Conservation (phyloP, 1,139 yeast genomes). For the Debaryomycetaceae sp. region DNA sequence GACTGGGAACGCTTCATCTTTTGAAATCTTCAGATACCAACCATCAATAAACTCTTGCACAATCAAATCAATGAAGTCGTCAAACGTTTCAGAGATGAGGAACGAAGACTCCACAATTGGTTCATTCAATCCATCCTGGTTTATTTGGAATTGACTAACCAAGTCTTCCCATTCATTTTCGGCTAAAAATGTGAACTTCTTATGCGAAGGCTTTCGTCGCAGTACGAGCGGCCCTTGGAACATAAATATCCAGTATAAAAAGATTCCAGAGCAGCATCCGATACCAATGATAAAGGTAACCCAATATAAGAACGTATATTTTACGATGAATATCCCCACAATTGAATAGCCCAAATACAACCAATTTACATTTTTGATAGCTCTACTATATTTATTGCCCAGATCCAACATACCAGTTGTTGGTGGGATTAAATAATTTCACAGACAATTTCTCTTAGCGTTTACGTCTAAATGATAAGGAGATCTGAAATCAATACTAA, state of each 20-base stretch:
- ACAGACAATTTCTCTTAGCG: no score
- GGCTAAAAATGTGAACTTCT: constrained; percentile 24
- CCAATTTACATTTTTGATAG: not conserved
- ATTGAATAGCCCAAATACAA: not conserved
- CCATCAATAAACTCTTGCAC: constrained; percentile 57
- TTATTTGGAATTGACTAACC: not conserved
- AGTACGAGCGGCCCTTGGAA: constrained; percentile 5
- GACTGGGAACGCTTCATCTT: constrained; percentile 49
- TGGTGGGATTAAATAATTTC: no score
- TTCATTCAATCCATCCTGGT: constrained; percentile 3
- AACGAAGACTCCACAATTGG: constrained; percentile 51
- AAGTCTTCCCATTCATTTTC: constrained; percentile 21
- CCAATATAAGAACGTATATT: constrained; percentile 1
- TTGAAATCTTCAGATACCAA: constrained; percentile 61
- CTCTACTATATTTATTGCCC: not conserved
- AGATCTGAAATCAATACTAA: not conserved
- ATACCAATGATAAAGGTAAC: constrained; percentile 6
- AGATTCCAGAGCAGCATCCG: constrained; percentile 1
- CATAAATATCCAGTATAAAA: constrained; percentile 8
- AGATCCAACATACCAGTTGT: not conserved
- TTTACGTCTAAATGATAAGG: no score
- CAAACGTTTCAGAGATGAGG: constrained; percentile 51
- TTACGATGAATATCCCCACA: not conserved
- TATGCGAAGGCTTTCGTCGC: not conserved
- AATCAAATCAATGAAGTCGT: constrained; percentile 50